Conservation (phyloP, 1,284 basidiomycete species). For the Sanghuangporus baumii region DNA sequence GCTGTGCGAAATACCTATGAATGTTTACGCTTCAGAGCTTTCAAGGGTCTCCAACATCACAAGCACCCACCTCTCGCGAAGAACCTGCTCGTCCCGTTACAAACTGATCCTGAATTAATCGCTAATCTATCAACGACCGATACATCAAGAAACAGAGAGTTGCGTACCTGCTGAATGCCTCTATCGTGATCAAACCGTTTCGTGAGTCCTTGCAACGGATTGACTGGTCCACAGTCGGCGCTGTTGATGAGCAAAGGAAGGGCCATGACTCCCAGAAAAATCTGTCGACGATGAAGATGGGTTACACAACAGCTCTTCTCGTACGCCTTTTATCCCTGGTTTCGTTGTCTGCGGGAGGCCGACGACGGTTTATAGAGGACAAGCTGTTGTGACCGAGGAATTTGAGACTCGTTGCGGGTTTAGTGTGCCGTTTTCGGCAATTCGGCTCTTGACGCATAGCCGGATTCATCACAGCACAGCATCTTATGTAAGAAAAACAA, state of each 20-base stretch:
- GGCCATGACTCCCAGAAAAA: constrained; percentile 45
- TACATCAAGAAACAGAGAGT: not conserved
- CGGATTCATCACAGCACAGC: not conserved
- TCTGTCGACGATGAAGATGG: not conserved
- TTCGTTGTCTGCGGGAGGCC: not conserved
- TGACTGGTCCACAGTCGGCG: constrained; percentile 77
- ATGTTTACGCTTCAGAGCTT: constrained; percentile 8
- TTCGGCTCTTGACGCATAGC: not conserved
- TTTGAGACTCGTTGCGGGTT: not conserved
- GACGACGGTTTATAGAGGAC: not conserved
- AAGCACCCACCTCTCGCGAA: constrained; percentile 47
- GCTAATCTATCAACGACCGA: not conserved
- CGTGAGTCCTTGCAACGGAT: constrained; percentile 71
- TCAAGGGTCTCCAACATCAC: constrained; percentile 4
- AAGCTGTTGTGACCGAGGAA: not conserved
- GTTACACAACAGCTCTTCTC: not conserved
- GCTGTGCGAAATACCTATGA: constrained; percentile 56
- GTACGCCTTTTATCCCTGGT: not conserved
- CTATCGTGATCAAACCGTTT: constrained; percentile 76
- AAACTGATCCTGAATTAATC: constrained; percentile 54
- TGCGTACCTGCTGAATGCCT: constrained; percentile 65
- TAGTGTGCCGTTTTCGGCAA: not conserved
- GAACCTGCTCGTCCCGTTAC: constrained; percentile 47
- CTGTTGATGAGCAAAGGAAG: constrained; percentile 68
- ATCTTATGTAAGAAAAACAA: not conserved